These are phyloP conservation scores for Hirsutella rhossiliensis DNA, from an alignment of 2,329 filamentous ascomycete genomes.

Conservation along the genomic window DNA sequence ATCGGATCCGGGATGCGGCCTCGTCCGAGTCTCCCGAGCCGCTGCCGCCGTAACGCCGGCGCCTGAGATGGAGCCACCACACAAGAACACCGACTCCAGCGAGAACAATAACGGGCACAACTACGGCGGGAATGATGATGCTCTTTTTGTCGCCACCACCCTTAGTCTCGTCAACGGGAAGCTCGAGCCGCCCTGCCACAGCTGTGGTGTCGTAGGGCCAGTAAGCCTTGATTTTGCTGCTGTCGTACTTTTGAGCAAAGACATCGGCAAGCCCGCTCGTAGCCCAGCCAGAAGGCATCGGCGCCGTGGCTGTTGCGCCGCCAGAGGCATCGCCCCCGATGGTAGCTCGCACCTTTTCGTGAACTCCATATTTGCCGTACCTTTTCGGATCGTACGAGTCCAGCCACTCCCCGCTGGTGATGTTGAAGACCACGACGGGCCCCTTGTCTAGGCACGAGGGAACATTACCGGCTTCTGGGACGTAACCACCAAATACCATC, in stretches of 20 bases:
- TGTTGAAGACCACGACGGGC: conserved; percentile 57
- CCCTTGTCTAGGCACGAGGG: conserved; percentile 36
- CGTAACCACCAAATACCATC: conserved; percentile 62
- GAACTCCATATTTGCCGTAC: conserved; percentile 57
- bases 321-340: conserved; percentile 58
- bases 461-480: conserved; percentile 13
- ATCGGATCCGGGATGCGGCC: conserved; percentile 32
- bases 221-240: conserved; percentile 41
- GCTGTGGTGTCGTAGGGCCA: conserved; percentile 40
- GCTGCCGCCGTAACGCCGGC: conserved; percentile 15
- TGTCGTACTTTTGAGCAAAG: conserved; percentile 44
- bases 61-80: conserved; percentile 39
- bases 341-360: conserved; percentile 45
- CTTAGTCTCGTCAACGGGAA: conserved; percentile 5
- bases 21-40: conserved; percentile 29
- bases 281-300: conserved; percentile 45
- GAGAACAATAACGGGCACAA: conserved; percentile 4
- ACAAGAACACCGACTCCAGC: conserved; percentile 27
- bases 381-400: conserved; percentile 54
- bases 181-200: conserved; percentile 8
- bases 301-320: conserved; percentile 56
- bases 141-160: conserved; percentile 9
- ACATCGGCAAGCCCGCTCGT: conserved; percentile 33
- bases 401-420: conserved; percentile 58
- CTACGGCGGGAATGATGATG: conserved; percentile 6